Conservation (phyloP, 129 eudicot genomes). For the Centella asiatica region DNA sequence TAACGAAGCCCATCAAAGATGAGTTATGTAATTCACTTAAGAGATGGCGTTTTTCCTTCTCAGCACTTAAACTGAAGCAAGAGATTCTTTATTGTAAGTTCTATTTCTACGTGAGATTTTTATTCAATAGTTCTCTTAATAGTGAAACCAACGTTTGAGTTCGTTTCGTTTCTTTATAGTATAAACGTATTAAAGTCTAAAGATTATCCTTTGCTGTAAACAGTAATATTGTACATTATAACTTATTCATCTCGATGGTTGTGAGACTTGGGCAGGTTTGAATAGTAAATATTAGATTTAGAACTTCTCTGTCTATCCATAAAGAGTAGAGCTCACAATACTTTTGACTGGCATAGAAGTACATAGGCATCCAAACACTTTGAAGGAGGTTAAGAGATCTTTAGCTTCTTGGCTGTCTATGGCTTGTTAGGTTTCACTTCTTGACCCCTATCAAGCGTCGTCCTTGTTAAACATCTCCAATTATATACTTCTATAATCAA, state of each 20-base stretch:
- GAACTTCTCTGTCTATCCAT: no score
- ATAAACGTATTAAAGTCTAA: neutral
- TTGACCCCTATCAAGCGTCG: neutral
- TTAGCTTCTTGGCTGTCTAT: no score
- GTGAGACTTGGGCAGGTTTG: no score
- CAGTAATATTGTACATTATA: no score
- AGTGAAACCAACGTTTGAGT: neutral
- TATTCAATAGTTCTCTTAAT: neutral
- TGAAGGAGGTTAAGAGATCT: no score
- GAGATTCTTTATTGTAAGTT: conserved; percentile 91
- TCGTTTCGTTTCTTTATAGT: neutral
- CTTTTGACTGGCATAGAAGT: no score
- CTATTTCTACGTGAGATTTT: neutral
- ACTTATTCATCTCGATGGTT: no score
- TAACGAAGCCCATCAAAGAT: conserved; percentile 75
- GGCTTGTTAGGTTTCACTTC: no score
- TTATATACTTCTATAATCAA: neutral
- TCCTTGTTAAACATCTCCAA: neutral
- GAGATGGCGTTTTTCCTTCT: conserved; percentile 77
- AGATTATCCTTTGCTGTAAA: no score
- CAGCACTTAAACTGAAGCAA: conserved; percentile 80
- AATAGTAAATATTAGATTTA: no score
- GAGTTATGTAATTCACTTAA: conserved; percentile 62
- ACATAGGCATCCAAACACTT: no score
- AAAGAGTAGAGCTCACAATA: no score